A percentile compares a stretch with the other conserved stretches of the same genome.
These are phyloP conservation scores for Fusarium nelsonii DNA, from an alignment of 2,329 filamentous ascomycete genomes.

Conservation along the genomic window DNA sequence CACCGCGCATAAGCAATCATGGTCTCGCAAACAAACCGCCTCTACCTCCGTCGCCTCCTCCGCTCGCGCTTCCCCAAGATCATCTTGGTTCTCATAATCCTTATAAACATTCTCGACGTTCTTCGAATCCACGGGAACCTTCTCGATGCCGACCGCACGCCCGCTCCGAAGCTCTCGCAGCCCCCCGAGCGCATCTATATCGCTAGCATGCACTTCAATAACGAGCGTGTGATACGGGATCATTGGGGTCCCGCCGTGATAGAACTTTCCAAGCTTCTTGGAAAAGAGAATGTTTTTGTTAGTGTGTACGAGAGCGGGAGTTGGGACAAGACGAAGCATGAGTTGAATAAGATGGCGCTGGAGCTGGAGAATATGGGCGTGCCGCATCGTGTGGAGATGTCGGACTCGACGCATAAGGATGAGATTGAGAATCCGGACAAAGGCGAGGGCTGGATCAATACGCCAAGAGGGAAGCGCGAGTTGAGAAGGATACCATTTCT, in stretches of 20 bases:
- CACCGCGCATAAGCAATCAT: conserved; percentile 44
- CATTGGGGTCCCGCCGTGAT: conserved; percentile 74
- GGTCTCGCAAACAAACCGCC: conserved; percentile 50
- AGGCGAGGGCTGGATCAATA: conserved; percentile 72
- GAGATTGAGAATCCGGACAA: conserved; percentile 61
- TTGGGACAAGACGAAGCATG: conserved; percentile 75
- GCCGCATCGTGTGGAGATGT: conserved; percentile 66
- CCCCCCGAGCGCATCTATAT: conserved; percentile 69
- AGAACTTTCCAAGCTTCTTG: conserved; percentile 67
- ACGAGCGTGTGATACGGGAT: conserved; percentile 67
- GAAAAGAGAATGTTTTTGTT: conserved; percentile 74
- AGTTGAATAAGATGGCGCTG: conserved; percentile 67
- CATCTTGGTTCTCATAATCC: conserved; percentile 51
- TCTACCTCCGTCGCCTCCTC: conserved; percentile 55
- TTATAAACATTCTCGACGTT: conserved; percentile 57
- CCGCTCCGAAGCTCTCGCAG: conserved; percentile 45
- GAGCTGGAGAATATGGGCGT: conserved; percentile 66
- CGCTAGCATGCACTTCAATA: conserved; percentile 77
- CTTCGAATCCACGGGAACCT: conserved; percentile 55
- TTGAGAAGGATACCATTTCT: conserved; percentile 77
- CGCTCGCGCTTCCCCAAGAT: conserved; percentile 54
- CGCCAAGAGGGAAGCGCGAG: conserved; percentile 65
- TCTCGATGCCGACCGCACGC: conserved; percentile 45
- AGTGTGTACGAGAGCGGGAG: conserved; percentile 77
- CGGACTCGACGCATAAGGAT: conserved; percentile 69